phyloP scores from a whole-genome alignment of 2,329 filamentous ascomycete genomes.

The Colletotrichum cereale region DNA sequence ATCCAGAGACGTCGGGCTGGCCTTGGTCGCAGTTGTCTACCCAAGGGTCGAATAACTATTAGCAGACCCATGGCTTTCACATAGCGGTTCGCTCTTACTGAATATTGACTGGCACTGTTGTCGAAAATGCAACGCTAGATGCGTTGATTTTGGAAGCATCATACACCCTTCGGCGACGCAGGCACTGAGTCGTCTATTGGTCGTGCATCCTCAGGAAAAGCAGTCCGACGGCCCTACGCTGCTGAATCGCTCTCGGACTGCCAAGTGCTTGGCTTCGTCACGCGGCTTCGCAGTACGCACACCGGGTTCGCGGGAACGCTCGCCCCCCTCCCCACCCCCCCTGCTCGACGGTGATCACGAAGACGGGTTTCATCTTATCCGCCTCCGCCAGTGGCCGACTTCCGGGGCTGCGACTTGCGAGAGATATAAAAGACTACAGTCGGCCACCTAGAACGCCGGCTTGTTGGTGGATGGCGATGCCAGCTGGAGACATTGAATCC shows the following conservation, averaged over 20 bases:
- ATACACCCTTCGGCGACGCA: background rate
- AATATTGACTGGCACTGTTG: background rate
- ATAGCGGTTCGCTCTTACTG: background rate
- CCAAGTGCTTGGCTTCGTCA: constrained; percentile 8
- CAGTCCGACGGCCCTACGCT: constrained; percentile 11
- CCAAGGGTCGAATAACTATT: background rate
- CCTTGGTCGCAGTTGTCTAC: constrained; percentile 23
- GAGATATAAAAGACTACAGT: constrained; percentile 31
- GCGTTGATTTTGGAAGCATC: background rate
- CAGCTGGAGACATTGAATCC: background rate
- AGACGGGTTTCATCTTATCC: background rate
- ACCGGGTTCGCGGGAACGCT: background rate
- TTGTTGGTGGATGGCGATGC: constrained; percentile 3
- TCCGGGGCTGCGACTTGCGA: constrained; percentile 2
- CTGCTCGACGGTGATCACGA: background rate
- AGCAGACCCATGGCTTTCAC: background rate
- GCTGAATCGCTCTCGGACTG: background rate
- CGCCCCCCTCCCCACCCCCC: too few relatives aligned
- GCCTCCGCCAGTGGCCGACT: constrained; percentile 12
- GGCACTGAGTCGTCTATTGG: background rate
- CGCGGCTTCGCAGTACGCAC: background rate
- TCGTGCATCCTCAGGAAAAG: background rate
- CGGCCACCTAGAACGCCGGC: background rate
- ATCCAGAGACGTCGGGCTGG: constrained; percentile 27
- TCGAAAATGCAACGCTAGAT: background rate